These are phyloP conservation scores for Aspergillus tubingensis DNA, from an alignment of 2,329 filamentous ascomycete species.

Conservation along the genomic window DNA sequence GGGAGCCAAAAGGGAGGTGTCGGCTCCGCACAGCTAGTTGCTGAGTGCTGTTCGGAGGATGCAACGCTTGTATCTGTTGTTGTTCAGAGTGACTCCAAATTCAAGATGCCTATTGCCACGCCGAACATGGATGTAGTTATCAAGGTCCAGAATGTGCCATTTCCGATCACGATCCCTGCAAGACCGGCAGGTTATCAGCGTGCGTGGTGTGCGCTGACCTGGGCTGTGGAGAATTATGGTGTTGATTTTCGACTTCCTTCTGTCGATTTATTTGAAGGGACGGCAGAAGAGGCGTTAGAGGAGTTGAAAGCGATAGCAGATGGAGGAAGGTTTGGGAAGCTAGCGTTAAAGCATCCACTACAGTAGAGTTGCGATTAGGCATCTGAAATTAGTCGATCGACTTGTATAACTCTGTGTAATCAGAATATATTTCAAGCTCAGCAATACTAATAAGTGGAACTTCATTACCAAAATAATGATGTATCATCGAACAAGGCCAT, in stretches of 20 bases:
- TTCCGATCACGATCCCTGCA: not conserved
- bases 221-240: not conserved
- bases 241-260: not conserved
- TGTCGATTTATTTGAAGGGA: not conserved
- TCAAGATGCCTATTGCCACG: not conserved
- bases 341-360: constrained; percentile 8
- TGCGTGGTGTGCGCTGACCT: not conserved
- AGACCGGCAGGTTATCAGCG: not conserved
- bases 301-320: not conserved
- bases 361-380: too few species aligned
- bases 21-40: not conserved
- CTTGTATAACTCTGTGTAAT: too few species aligned
- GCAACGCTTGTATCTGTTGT: not conserved
- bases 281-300: not conserved
- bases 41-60: not conserved
- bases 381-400: too few species aligned
- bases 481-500: too few species aligned
- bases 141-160: not conserved
- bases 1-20: not conserved
- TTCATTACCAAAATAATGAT: too few species aligned
- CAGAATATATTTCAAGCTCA: too few species aligned
- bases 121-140: not conserved
- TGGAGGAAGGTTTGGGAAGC: constrained; percentile 10
- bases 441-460: too few species aligned
- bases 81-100: not conserved